These are phyloP conservation scores for Phragmites australis DNA, from an alignment of 176 grass and related monocot genomes.

Conservation along the genomic window DNA sequence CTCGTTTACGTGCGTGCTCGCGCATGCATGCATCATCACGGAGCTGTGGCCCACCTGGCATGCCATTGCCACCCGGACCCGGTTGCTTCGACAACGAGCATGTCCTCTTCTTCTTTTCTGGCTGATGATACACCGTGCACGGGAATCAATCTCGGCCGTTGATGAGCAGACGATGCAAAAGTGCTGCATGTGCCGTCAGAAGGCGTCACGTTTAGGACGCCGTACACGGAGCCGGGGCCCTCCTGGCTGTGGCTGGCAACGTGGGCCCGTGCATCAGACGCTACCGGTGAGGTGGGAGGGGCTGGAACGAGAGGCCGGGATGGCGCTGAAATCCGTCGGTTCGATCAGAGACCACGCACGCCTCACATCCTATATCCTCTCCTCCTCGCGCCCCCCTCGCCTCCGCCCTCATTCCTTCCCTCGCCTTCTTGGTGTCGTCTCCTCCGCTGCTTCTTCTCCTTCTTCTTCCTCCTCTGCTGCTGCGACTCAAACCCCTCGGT, in stretches of 20 bases:
- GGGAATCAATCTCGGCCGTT: slow-evolving; percentile 10
- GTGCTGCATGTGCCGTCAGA: not conserved
- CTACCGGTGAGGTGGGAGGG: not conserved
- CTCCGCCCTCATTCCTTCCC: slow-evolving; percentile 12
- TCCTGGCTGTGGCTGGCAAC: not conserved
- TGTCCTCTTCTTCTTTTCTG: too few relatives aligned
- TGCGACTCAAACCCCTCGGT: slow-evolving; percentile 25
- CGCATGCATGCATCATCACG: too few relatives aligned
- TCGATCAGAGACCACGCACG: slow-evolving; percentile 28
- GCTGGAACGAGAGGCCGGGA: slow-evolving; percentile 58
- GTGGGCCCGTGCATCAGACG: slow-evolving; percentile 27
- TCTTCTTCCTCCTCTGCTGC: not conserved
- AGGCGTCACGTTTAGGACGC: not conserved
- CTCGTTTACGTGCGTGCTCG: too few relatives aligned
- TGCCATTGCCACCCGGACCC: too few relatives aligned
- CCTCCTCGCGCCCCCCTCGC: not conserved
- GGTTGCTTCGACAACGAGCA: not conserved
- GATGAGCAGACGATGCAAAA: not conserved
- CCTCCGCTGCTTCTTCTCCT: not conserved
- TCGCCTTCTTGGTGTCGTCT: not conserved
- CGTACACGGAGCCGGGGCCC: not conserved
- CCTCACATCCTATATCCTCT: slow-evolving; percentile 73
- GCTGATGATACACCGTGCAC: too few relatives aligned
- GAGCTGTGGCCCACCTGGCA: too few relatives aligned
- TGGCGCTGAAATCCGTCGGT: slow-evolving; percentile 42